These are phyloP conservation scores for Carex parvula DNA, from an alignment of 176 grass and related monocot species.

Conservation along the genomic window DNA sequence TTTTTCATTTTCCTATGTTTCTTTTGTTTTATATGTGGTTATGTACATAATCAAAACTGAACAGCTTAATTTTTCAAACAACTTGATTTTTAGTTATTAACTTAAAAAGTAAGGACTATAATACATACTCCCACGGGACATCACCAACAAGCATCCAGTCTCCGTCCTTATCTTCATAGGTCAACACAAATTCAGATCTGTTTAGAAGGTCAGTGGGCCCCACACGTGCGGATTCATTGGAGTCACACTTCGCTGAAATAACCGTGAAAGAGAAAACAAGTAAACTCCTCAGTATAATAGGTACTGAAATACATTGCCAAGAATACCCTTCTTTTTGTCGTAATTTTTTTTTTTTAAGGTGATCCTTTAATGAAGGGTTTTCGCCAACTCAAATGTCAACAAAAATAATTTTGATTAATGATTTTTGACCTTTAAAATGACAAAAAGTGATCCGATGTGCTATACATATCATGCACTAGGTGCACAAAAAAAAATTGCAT, in stretches of 20 bases:
- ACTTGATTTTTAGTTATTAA: neutral
- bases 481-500: neutral
- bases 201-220: constrained; percentile 52
- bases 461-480: neutral
- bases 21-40: neutral
- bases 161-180: constrained; percentile 77
- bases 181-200: constrained; percentile 60
- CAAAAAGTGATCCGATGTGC: neutral
- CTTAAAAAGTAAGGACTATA: constrained; percentile 9
- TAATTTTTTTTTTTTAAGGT: neutral
- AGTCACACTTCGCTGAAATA: constrained; percentile 44
- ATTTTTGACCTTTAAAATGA: neutral
- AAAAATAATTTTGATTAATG: constrained; percentile 17
- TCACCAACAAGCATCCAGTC: constrained; percentile 94
- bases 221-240: constrained; percentile 41
- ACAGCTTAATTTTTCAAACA: neutral
- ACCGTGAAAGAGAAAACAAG: constrained; percentile 13
- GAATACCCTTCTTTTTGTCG: neutral
- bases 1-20: neutral
- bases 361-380: neutral
- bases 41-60: neutral
- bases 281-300: constrained; percentile 16
- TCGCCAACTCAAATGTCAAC: neutral
- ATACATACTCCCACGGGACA: constrained; percentile 66
- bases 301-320: neutral